These are phyloP conservation scores for Pyronema omphalodes DNA, from an alignment of 495 filamentous ascomycete genomes.

Conservation along the genomic window DNA sequence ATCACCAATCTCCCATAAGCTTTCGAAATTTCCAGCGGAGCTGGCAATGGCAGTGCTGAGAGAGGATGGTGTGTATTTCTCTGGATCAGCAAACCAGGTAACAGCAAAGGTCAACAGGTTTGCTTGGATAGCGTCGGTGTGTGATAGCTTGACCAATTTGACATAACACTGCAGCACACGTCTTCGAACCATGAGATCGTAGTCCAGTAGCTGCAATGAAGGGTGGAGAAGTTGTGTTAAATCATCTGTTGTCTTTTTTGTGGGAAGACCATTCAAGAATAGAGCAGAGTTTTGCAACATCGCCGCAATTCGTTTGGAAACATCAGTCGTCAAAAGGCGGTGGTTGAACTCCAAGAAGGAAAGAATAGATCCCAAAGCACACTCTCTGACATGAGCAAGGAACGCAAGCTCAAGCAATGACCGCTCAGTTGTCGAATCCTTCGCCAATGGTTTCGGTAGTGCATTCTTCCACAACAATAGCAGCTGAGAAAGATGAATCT, in stretches of 20 bases:
- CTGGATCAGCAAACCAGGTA: slow-evolving; percentile 82
- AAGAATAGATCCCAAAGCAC: slow-evolving; percentile 74
- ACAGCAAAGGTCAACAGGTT: slow-evolving; percentile 86
- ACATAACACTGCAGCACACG: slow-evolving; percentile 88
- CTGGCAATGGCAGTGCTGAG: slow-evolving; percentile 83
- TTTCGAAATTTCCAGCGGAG: slow-evolving; percentile 77
- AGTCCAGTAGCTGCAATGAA: slow-evolving; percentile 74
- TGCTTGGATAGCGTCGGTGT: slow-evolving; percentile 71
- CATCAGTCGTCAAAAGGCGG: slow-evolving; percentile 76
- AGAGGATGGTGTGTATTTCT: slow-evolving; percentile 64
- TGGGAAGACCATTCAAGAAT: slow-evolving; percentile 65
- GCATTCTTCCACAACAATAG: slow-evolving; percentile 97
- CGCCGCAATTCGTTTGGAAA: slow-evolving; percentile 74
- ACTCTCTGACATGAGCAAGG: slow-evolving; percentile 86
- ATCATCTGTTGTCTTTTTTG: slow-evolving; percentile 77
- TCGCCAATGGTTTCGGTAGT: slow-evolving; percentile 77
- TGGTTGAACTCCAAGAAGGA: slow-evolving; percentile 91
- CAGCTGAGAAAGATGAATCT: slow-evolving; percentile 90
- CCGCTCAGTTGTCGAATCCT: slow-evolving; percentile 67
- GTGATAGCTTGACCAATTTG: slow-evolving; percentile 72
- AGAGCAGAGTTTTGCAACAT: slow-evolving; percentile 93
- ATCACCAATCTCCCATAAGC: slow-evolving; percentile 84
- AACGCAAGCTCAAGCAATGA: slow-evolving; percentile 78
- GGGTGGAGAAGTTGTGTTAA: slow-evolving; percentile 67
- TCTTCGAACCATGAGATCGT: slow-evolving; percentile 80